phyloP scores from a whole-genome alignment of 2,329 filamentous ascomycete genomes.

The Aspergillus fijiensis region DNA sequence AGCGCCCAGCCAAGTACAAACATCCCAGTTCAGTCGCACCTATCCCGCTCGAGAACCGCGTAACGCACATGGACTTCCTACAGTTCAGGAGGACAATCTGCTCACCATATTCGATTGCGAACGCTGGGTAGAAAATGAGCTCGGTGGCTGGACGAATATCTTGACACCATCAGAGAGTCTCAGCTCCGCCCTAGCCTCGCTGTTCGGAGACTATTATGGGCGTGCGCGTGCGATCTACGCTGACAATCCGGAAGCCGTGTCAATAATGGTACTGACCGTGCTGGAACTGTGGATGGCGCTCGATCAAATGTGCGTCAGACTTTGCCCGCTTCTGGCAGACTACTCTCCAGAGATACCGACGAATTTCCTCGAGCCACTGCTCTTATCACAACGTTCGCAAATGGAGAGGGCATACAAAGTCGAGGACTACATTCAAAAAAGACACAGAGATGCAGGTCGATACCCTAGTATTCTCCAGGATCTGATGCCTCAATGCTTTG shows the following conservation, averaged over 20 bases:
- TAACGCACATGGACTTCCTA: conserved; percentile 4
- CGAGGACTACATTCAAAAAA: conserved; percentile 13
- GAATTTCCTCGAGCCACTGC: conserved; percentile 44
- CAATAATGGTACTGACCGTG: conserved; percentile 54
- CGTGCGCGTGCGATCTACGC: conserved; percentile 35
- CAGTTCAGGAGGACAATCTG: conserved; percentile 5
- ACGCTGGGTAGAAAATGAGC: conserved; percentile 46
- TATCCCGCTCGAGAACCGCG: not conserved
- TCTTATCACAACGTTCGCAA: conserved; percentile 41
- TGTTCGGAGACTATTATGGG: conserved; percentile 32
- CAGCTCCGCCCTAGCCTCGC: conserved; percentile 23
- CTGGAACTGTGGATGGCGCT: conserved; percentile 58
- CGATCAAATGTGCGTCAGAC: conserved; percentile 46
- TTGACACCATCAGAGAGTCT: conserved; percentile 13
- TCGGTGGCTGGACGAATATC: conserved; percentile 37
- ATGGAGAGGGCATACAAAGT: conserved; percentile 12
- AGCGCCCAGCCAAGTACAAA: too few species aligned
- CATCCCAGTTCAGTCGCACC: too few species aligned
- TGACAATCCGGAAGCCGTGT: conserved; percentile 46
- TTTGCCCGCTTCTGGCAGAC: conserved; percentile 43
- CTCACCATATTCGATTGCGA: conserved; percentile 46
- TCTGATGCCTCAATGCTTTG: too few species aligned
- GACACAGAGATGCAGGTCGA: conserved; percentile 43
- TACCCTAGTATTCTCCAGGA: conserved; percentile 36
- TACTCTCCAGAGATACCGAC: conserved; percentile 49